These are phyloP conservation scores for Forsythia viridissima DNA, from an alignment of 257 asterid genomes.

Conservation along the genomic window DNA sequence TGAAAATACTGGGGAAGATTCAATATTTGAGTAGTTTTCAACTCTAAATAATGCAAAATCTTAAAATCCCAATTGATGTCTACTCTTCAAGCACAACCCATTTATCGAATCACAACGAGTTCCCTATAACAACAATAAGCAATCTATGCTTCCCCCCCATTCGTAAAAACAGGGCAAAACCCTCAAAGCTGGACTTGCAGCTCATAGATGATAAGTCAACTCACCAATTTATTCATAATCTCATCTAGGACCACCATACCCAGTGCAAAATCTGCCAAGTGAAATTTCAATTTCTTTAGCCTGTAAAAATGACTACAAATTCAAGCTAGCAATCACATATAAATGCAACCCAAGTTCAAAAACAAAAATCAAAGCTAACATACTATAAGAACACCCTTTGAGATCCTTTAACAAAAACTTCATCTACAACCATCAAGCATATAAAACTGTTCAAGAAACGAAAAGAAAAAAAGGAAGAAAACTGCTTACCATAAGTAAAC, in stretches of 20 bases:
- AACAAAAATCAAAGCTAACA: neutral
- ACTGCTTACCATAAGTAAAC: neutral
- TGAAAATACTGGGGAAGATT: neutral
- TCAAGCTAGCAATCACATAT: neutral
- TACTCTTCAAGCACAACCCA: conserved; percentile 11
- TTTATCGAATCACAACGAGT: neutral
- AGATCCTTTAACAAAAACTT: neutral
- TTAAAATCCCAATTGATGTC: neutral
- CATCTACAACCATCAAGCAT: neutral
- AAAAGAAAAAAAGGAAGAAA: neutral
- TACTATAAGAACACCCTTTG: neutral
- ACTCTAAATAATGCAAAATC: conserved; percentile 7
- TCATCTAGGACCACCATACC: neutral
- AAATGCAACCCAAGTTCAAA: neutral
- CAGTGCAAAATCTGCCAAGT: neutral
- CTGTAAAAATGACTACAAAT: neutral
- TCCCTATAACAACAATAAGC: neutral
- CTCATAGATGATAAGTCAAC: conserved; percentile 5
- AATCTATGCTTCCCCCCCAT: neutral
- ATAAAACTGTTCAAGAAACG: neutral
- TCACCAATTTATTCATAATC: conserved; percentile 1
- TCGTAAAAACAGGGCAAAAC: neutral
- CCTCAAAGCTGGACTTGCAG: neutral
- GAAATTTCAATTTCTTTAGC: neutral
- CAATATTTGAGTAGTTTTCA: neutral